A percentile compares a stretch with the other conserved stretches of the same genome.
Conservation (phyloP, 371 early-diverging fungal species). For the Mortierella sp. region DNA sequence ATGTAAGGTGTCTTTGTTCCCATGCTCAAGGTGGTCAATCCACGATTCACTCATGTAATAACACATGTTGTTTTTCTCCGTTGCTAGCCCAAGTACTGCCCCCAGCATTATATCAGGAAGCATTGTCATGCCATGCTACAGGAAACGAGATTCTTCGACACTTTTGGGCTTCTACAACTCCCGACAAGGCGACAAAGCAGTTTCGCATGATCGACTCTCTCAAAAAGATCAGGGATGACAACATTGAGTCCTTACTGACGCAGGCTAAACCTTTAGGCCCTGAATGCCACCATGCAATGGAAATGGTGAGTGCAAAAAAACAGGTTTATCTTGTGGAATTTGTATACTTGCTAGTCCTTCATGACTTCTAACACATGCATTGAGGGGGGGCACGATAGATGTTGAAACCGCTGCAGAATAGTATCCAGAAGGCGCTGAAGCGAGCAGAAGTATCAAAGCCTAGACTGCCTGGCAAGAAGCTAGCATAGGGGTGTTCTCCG, state of each 20-base stretch:
- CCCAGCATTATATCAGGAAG: conserved; percentile 58
- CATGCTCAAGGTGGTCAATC: too few relatives aligned
- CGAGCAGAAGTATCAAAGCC: conserved; percentile 35
- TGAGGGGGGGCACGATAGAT: too few relatives aligned
- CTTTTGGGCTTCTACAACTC: conserved; percentile 68
- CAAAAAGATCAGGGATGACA: conserved; percentile 60
- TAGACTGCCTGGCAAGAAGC: conserved; percentile 9
- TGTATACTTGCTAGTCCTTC: too few relatives aligned
- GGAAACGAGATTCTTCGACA: conserved; percentile 74
- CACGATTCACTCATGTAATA: too few relatives aligned
- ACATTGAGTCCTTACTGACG: conserved; percentile 56
- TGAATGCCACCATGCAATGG: conserved; percentile 30
- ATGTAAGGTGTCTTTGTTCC: too few relatives aligned
- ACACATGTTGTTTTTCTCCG: background rate
- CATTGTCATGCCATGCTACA: conserved; percentile 65
- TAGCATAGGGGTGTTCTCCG: background rate
- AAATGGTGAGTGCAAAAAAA: conserved; percentile 33
- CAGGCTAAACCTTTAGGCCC: conserved; percentile 24
- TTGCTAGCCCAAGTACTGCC: conserved; percentile 54
- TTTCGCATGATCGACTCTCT: conserved; percentile 64
- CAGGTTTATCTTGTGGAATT: too few relatives aligned
- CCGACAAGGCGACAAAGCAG: conserved; percentile 65
- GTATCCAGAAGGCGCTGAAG: conserved; percentile 61
- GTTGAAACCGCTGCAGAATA: conserved; percentile 58
- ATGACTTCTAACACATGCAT: too few relatives aligned